Evolutionary conservation across 2,329 filamentous ascomycete genomes (phyloP), one percentile per base, ranked within the genome.

Genomic region (Fusarium hostae): DNA sequence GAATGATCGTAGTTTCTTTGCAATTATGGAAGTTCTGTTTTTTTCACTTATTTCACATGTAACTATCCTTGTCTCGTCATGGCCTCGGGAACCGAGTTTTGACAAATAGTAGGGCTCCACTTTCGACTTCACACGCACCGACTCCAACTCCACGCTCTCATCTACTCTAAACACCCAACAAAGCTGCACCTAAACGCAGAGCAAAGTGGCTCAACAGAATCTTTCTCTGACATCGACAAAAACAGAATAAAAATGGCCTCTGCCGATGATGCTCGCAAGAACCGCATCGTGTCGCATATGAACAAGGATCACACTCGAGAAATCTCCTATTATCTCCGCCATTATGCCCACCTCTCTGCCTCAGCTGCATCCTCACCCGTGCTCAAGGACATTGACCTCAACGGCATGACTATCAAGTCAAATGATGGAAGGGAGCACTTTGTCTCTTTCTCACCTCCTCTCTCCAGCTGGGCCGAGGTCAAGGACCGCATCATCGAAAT

Each of bases 271-370:
- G 76, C 75, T 39, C 73, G 77, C 63, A 81, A 78, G 50, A 72
- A 74, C 41, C 81, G 82, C 73, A 84, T 84, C 80, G 88, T 95
- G 78, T 85, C 85, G 37, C 95, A 98, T 84, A 96, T 98, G 93
- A 97, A 98, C 83, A 84, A 85, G 45, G 92, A 95, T 81, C 95
- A 97, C 82, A 84, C 86, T 56, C 87, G 89, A 74, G 93, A 94
- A 63, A 89, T 97, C 54, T 84, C 88, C 63, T 87, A 92, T 78
- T 97, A 95, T 81, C 88, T 97, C n/a, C 90, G 90, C 71, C 88
- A 94, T 80, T 94, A 90, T 83, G 85, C 84, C 78, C 80, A 84
- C 20, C 84, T 93, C 47, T 87, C 90, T 20, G 77, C 86, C 11
- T 80, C 82, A 66, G 82, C 86, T 54, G 87, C 91, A 54, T 82